Percentiles rank a stretch among this genome's conserved stretches.
Conservation (phyloP, 2,329 filamentous ascomycete species). For the Juglanconis oblonga region DNA sequence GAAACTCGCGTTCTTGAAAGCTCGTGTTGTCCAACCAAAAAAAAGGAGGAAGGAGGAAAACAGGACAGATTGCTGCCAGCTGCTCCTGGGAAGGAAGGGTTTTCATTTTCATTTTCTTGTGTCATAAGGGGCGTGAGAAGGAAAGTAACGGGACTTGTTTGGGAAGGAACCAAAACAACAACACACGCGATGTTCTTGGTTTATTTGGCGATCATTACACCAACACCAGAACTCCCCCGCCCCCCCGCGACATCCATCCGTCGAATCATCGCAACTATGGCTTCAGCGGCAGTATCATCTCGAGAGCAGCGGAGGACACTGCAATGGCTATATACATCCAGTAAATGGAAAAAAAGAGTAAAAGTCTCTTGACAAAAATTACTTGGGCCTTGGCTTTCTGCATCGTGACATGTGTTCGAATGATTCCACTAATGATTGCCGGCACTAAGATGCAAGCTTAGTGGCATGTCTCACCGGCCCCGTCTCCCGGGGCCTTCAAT, state of each 20-base stretch:
- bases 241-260: background rate
- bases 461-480: no score
- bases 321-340: background rate
- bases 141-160: background rate
- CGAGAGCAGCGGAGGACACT: slow-evolving; percentile 7
- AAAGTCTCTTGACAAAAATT: background rate
- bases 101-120: slow-evolving; percentile 15
- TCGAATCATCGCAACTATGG: slow-evolving; percentile 9
- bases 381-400: background rate
- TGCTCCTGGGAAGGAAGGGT: slow-evolving; percentile 4
- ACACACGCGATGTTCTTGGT: slow-evolving; percentile 9
- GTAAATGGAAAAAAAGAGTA: background rate
- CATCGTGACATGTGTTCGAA: background rate
- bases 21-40: background rate
- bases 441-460: no score
- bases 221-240: slow-evolving; percentile 2
- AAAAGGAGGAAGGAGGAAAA: background rate
- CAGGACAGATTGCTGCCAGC: slow-evolving; percentile 9
- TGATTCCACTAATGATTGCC: no score
- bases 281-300: slow-evolving; percentile 11
- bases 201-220: slow-evolving; percentile 6
- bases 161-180: slow-evolving; percentile 1
- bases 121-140: slow-evolving; percentile 14
- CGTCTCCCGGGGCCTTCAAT: no score
- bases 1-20: background rate